phyloP scores from a whole-genome alignment of 2,329 filamentous ascomycete genomes.

The Cercospora sp. region DNA sequence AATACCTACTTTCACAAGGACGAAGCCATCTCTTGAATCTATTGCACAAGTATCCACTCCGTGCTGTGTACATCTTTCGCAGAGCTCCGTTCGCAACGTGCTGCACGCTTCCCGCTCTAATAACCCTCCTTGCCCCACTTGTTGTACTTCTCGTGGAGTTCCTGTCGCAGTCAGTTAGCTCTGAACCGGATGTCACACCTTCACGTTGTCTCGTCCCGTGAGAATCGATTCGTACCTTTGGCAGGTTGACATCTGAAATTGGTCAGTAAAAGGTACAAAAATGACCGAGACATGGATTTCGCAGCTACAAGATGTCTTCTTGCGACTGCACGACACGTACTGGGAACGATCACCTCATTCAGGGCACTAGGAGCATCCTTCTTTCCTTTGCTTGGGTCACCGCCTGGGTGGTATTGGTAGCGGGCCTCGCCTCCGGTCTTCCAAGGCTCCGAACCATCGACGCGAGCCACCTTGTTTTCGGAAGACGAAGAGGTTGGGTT shows the following conservation, averaged over 20 bases:
- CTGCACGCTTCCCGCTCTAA: constrained; percentile 41
- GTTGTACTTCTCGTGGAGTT: constrained; percentile 96
- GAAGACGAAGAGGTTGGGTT: constrained; percentile 83
- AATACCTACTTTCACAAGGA: background rate
- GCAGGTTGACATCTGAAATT: constrained; percentile 68
- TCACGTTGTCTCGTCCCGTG: background rate
- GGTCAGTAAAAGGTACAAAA: background rate
- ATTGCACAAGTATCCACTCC: constrained; percentile 10
- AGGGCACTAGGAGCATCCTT: constrained; percentile 92
- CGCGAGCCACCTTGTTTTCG: constrained; percentile 74
- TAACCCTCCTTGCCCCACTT: constrained; percentile 99
- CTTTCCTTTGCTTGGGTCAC: constrained; percentile 71
- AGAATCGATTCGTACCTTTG: constrained; percentile 63
- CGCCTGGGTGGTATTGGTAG: constrained; percentile 72
- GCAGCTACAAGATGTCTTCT: no score
- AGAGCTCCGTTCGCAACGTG: background rate
- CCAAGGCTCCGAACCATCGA: constrained; percentile 85
- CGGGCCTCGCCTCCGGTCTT: constrained; percentile 66
- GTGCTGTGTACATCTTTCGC: constrained; percentile 7
- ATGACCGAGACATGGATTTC: no score
- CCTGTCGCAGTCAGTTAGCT: constrained; percentile 50
- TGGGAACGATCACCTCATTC: constrained; percentile 91
- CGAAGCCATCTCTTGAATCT: constrained; percentile 1
- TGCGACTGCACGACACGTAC: constrained; percentile 42
- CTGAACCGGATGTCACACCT: background rate